phyloP scores from a whole-genome alignment of 495 filamentous ascomycete species.

The Neurospora sp. region DNA sequence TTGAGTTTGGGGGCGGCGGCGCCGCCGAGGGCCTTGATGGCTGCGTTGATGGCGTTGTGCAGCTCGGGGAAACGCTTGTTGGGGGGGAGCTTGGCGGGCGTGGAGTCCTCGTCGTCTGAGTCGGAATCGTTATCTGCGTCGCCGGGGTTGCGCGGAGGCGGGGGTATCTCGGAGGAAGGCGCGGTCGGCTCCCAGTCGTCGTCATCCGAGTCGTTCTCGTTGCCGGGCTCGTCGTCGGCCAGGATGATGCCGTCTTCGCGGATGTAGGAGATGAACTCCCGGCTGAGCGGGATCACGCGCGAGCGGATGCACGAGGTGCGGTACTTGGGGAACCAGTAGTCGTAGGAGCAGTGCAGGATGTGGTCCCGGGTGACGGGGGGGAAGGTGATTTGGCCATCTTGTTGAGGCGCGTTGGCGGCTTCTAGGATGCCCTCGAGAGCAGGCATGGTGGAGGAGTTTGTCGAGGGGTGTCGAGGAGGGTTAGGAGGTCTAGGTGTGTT shows the following conservation, averaged over 20 bases:
- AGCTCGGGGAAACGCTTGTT: constrained; percentile 50
- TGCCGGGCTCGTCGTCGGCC: constrained; percentile 43
- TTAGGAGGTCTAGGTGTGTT: neutral
- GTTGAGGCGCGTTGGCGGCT: constrained; percentile 1
- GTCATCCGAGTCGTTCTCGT: constrained; percentile 38
- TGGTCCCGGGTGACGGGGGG: constrained; percentile 73
- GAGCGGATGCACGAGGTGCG: constrained; percentile 75
- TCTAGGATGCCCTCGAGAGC: constrained; percentile 11
- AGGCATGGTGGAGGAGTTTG: constrained; percentile 11
- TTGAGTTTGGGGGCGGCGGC: constrained; percentile 85
- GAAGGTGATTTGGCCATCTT: constrained; percentile 49
- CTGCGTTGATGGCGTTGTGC: constrained; percentile 62
- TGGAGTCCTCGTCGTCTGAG: constrained; percentile 21
- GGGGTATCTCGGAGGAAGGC: constrained; percentile 18
- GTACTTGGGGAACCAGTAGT: constrained; percentile 84
- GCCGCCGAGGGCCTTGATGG: constrained; percentile 71
- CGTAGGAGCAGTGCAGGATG: constrained; percentile 89
- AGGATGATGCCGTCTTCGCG: constrained; percentile 89
- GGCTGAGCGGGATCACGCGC: constrained; percentile 64
- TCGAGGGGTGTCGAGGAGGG: neutral
- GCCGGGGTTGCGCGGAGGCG: constrained; percentile 15
- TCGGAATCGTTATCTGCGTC: constrained; percentile 29
- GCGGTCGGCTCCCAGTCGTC: constrained; percentile 34
- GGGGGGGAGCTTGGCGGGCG: constrained; percentile 23
- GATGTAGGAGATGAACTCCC: constrained; percentile 73